Percentiles rank a stretch among this genome's conserved stretches.
Conservation (phyloP, 2,329 filamentous ascomycete genomes). For the Diaporthe batatas region DNA sequence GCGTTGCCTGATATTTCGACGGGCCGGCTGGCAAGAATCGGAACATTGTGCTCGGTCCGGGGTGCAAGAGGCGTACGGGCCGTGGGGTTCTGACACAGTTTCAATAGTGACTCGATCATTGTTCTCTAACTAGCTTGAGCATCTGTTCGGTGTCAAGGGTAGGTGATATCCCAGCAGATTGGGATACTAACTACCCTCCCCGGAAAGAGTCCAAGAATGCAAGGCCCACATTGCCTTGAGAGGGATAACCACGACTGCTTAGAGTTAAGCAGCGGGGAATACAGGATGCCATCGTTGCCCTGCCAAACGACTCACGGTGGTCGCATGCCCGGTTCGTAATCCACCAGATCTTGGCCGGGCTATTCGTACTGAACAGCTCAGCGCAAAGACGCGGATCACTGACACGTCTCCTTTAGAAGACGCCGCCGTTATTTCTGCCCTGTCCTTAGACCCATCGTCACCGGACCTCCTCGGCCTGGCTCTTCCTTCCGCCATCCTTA, state of each 20-base stretch:
- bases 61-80: not conserved
- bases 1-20: not conserved
- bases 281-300: constrained; percentile 50
- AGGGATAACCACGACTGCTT: constrained; percentile 34
- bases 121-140: not conserved
- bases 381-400: constrained; percentile 42
- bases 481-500: constrained; percentile 38
- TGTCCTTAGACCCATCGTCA: constrained; percentile 46
- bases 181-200: constrained; percentile 47
- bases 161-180: constrained; percentile 27
- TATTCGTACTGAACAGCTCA: constrained; percentile 24
- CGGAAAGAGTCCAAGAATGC: constrained; percentile 21
- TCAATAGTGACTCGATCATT: not conserved
- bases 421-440: constrained; percentile 51
- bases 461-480: constrained; percentile 36
- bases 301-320: constrained; percentile 44
- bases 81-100: not conserved
- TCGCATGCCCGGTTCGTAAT: constrained; percentile 42
- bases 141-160: not conserved
- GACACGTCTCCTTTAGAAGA: constrained; percentile 45
- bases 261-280: constrained; percentile 28
- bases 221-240: constrained; percentile 31
- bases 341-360: constrained; percentile 29
- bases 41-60: not conserved
- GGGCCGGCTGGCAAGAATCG: not conserved